These are phyloP conservation scores for Hyaloscypha variabilis DNA, from an alignment of 495 filamentous ascomycete species.

Conservation along the genomic window DNA sequence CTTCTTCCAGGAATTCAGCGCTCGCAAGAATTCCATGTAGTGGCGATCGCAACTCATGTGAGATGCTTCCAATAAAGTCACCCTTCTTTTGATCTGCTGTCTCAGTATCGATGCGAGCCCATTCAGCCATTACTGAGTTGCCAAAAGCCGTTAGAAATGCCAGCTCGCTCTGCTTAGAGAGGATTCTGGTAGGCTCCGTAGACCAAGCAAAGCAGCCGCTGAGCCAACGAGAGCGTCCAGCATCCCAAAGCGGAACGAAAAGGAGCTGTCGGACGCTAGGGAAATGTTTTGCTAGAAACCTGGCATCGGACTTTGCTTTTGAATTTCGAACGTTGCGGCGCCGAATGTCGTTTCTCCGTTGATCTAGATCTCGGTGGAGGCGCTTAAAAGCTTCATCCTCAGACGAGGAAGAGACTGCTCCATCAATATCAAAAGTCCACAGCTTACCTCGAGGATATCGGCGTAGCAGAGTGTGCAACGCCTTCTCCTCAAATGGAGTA, in stretches of 20 bases:
- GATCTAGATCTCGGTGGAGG: background rate
- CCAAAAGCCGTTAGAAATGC: slow-evolving; percentile 55
- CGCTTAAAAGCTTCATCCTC: slow-evolving; percentile 23
- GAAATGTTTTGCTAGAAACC: slow-evolving; percentile 35
- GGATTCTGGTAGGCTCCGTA: slow-evolving; percentile 43
- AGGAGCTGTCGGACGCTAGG: slow-evolving; percentile 55
- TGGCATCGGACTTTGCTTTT: slow-evolving; percentile 28
- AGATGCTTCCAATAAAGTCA: slow-evolving; percentile 42
- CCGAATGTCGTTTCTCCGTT: slow-evolving; percentile 7
- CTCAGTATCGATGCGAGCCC: slow-evolving; percentile 51
- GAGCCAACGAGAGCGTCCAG: slow-evolving; percentile 68
- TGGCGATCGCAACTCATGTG: slow-evolving; percentile 43
- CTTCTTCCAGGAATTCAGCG: slow-evolving; percentile 39
- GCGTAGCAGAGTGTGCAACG: slow-evolving; percentile 45
- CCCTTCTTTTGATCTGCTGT: slow-evolving; percentile 46
- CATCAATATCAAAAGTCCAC: slow-evolving; percentile 54
- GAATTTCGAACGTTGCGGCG: slow-evolving; percentile 15
- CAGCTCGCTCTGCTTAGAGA: slow-evolving; percentile 47
- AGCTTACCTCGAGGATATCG: slow-evolving; percentile 65
- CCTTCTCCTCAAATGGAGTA: slow-evolving; percentile 25
- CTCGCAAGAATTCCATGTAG: slow-evolving; percentile 44
- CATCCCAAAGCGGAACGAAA: slow-evolving; percentile 71
- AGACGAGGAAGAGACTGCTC: slow-evolving; percentile 27
- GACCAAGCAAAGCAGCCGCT: slow-evolving; percentile 69
- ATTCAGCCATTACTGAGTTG: slow-evolving; percentile 62